Base-by-base conservation (phyloP, 2,329 filamentous ascomycete species). In the Thielaviopsis cerberus region DNA sequence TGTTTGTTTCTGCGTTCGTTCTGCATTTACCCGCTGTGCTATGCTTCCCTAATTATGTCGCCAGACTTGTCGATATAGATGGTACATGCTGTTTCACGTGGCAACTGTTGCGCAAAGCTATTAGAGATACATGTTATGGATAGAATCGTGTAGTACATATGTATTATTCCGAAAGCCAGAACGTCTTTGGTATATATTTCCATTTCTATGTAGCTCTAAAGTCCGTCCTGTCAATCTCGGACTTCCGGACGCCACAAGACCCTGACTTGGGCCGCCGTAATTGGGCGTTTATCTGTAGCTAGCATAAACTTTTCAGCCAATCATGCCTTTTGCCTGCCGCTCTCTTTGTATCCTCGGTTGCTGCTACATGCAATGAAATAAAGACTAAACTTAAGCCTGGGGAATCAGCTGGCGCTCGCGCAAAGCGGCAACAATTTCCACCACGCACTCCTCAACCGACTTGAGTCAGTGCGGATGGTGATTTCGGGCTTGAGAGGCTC, bases 401-500 rank as follows among this genome's bases (percentile, higher is more conserved):
- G 56, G 57, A 41, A 62, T 62, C 56, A 62, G 59, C 22, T 82
- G 84, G 74, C 86, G 79, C 63, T 79, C 75, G 68, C 86, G 77
- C 63, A 92, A 74, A 72, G 91, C 95, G 59, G 81, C 76, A 52
- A 88, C 81, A 68, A 98, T 96, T 72, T 88, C 81, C 65, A 75
- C 79, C 11, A 97, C 91, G 58, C 86, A 89, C 68, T 96, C 88
- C 76, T 94, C 86, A 3, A 97, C 87, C 17, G 81, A 85, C 67
- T 82, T 80, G 75, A 91, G 67, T 88, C 81, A 52, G 86, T 94
- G 72, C 81, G 79, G 68, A 98, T 87, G 64, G 85, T 83, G 64
- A 98, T 86, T 76, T 98, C 92, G 1, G 92, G 80, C 60, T 82
- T 81, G 69, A 83, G 75, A 4, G 92, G 92, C 62, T 82, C 87